Base-by-base conservation (phyloP, 441 rosid genomes). In the Dalechampia spathulata region DNA sequence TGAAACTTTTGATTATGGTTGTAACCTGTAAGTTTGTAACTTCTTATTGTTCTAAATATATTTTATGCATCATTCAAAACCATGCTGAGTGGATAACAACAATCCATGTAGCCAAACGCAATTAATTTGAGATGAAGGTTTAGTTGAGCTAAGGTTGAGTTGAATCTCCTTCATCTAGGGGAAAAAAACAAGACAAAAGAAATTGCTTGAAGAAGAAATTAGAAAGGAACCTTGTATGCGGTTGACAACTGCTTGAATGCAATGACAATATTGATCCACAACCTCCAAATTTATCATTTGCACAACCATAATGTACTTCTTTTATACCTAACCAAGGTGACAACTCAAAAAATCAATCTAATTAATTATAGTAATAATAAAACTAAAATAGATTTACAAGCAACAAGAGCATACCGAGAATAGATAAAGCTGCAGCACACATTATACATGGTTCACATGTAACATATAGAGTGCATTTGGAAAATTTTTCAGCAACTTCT, bases 381-480 rank as follows among this genome's bases (percentile, higher is more conserved):
- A 45, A 38, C 14, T 1, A 43, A 52, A 42, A 55, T 8, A 44
- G 26, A 36, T 19, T 21, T 40, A 44, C 54, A 21, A 34, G 40
- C 25, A 46, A 42, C 26, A 50, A n/a, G 13, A 37, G 10, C 38
- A 65, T 82, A 86, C 90, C 87, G 41, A 87, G 75, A 69, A 82
- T 75, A 4, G 95, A 83, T 66, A 85, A 73, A 47, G 96, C 95
- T 1, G 90, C 75, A 63, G 95, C 96, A 69, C 98, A 90, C 96
- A 90, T 90, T 52, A 87, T 87, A 69, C 98, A 90, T n/a, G 92
- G 95, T 77, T 87, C 98, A 70, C 98, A 85, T 58, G 96, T 80
- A 49, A 90, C 96, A 53, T 82, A 90, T 59, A 90, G 83, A 49
- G 50, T 40, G 55, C 95, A 87, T 32, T 70, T 66, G 6, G 90